Percentiles rank a stretch among this genome's conserved stretches.
These are phyloP conservation scores for Senna tora DNA, from an alignment of 306 rosid species.

Conservation along the genomic window DNA sequence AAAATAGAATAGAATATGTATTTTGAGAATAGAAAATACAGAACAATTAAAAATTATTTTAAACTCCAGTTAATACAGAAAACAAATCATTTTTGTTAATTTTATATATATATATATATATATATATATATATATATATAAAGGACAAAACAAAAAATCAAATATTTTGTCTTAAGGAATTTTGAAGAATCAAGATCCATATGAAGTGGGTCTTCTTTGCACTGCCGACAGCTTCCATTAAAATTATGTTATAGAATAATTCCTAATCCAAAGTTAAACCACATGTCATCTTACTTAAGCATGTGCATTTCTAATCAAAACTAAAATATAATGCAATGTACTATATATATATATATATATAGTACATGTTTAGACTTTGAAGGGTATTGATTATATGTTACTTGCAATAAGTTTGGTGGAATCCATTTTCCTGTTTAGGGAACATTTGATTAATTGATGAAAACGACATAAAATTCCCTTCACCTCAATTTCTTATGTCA, in stretches of 20 bases:
- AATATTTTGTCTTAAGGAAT: neutral
- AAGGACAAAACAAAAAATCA: constrained; percentile 15
- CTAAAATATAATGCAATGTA: too few relatives aligned
- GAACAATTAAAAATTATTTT: too few relatives aligned
- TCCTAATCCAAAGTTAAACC: constrained; percentile 25
- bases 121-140: too few relatives aligned
- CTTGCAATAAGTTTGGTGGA: constrained; percentile 40
- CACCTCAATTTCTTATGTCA: neutral
- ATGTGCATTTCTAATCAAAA: constrained; percentile 37
- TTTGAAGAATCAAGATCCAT: constrained; percentile 8
- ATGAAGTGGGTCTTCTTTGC: constrained; percentile 13
- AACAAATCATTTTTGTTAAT: too few relatives aligned
- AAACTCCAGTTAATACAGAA: too few relatives aligned
- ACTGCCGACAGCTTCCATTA: constrained; percentile 15
- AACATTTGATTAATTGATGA: constrained; percentile 31
- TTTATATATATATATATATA: too few relatives aligned
- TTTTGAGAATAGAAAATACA: too few relatives aligned
- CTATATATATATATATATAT: too few relatives aligned
- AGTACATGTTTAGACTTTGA: neutral
- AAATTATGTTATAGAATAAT: constrained; percentile 17
- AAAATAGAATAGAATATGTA: too few relatives aligned
- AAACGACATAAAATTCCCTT: constrained; percentile 35
- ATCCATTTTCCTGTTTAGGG: constrained; percentile 23
- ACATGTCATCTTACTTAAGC: constrained; percentile 38
- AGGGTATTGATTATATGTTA: constrained; percentile 34